Base-by-base conservation (phyloP, 371 early-diverging fungal genomes). In the Mortierella sp. region DNA sequence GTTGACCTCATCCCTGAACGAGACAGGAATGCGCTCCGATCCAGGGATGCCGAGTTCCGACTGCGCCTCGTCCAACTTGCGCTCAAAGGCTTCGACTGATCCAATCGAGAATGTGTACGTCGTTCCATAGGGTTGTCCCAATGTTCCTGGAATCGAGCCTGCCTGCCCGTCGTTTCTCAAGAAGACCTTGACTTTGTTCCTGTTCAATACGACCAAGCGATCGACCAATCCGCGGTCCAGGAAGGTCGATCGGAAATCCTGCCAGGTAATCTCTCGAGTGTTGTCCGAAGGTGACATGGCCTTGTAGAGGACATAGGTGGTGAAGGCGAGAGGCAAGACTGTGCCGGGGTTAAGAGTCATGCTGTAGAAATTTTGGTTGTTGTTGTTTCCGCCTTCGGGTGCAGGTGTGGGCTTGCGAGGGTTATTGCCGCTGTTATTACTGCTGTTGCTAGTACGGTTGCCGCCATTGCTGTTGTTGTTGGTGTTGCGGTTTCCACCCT, bases 31-130 rank as follows among this genome's bases (percentile, higher is more conserved):
- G 44, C 97, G 94, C 79, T 98, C 95, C 44, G 91, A 90, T 14
- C 96, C 88, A 26, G 99, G 98, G 64, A 99, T 97, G 21, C 94
- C 94, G 55, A 99, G 93, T 82, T 98, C 97, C 48, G 89, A 88
- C 85, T 99, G 99, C 24, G 98, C 98, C 26, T 93, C 91, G n/a
- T 96, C 96, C 75, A 99, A 79, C 76, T 94, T 94, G 61, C 94
- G 93, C 88, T 99, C 99, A 90, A 99, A 99, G 31, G 95, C 92
- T 72, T 98, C 99, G 0, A 98, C 95, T n/a, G 96, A 96, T 43
- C 98, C 99, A 67, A 99, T 98, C 57, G 96, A 94, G 88, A 99
- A 99, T 81, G 92, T 91, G 88, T 91, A 92, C 0, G 81, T 76
- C 54, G 82, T 80, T 74, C 84, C 87, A 28, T 79, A 69, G 80